Percentiles rank a stretch among this genome's conserved stretches.
These are phyloP conservation scores for Fusarium transvaalense DNA, from an alignment of 2,329 filamentous ascomycete genomes.

Conservation along the genomic window DNA sequence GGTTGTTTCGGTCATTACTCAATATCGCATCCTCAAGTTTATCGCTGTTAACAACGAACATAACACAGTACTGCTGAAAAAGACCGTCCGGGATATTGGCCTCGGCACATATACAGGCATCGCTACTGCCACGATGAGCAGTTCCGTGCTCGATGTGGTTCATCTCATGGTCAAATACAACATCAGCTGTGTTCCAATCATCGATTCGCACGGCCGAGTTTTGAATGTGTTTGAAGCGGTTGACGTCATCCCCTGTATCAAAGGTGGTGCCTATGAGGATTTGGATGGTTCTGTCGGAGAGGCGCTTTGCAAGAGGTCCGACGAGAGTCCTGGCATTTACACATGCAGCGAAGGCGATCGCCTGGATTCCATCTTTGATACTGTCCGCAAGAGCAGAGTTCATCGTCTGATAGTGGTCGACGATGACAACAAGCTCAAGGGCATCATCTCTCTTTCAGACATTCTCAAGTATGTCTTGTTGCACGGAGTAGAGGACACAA, in stretches of 20 bases:
- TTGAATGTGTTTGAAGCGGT: constrained; percentile 98
- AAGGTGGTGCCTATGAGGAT: constrained; percentile 92
- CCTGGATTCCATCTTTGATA: constrained; percentile 96
- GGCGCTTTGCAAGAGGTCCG: constrained; percentile 85
- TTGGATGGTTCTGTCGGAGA: constrained; percentile 88
- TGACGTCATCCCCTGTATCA: constrained; percentile 96
- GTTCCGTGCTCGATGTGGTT: constrained; percentile 92
- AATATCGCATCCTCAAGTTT: constrained; percentile 98
- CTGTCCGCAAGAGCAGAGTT: constrained; percentile 92
- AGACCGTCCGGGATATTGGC: constrained; percentile 84
- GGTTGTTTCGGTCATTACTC: constrained; percentile 96
- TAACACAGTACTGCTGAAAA: constrained; percentile 89
- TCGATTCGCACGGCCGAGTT: constrained; percentile 81
- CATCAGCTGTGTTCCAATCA: constrained; percentile 93
- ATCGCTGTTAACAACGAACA: constrained; percentile 92
- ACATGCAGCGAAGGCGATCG: constrained; percentile 93
- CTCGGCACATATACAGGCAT: constrained; percentile 87
- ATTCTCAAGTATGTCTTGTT: constrained; percentile 95
- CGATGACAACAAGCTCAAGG: constrained; percentile 85
- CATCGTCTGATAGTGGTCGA: constrained; percentile 95
- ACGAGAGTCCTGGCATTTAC: constrained; percentile 96
- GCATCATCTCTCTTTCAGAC: constrained; percentile 93
- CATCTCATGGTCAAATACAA: constrained; percentile 92
- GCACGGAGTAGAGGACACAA: constrained; percentile 74
- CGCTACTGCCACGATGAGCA: constrained; percentile 87